phyloP scores from a whole-genome alignment of 1,284 basidiomycete genomes.

The Lentinus polychrous region DNA sequence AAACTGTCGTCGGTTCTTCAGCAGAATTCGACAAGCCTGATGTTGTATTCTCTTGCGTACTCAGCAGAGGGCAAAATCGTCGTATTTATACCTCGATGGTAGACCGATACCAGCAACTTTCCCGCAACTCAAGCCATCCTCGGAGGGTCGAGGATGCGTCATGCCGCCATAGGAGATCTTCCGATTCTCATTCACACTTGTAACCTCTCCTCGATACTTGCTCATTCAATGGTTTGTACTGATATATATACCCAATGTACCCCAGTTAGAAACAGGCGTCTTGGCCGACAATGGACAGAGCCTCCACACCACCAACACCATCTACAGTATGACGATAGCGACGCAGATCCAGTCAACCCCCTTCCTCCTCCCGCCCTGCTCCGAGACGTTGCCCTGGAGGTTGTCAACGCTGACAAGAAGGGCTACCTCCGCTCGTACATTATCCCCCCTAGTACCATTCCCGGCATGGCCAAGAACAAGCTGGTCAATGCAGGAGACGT shows the following conservation, averaged over 20 bases:
- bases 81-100: too few species aligned
- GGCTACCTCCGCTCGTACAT: constrained; percentile 34
- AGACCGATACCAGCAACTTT: constrained; percentile 38
- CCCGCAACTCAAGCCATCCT: constrained; percentile 35
- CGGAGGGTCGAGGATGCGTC: constrained; percentile 35
- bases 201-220: constrained; percentile 18
- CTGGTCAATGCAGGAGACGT: constrained; percentile 31
- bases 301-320: constrained; percentile 18
- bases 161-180: constrained; percentile 31
- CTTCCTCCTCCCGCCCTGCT: constrained; percentile 27
- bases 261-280: constrained; percentile 15
- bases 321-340: constrained; percentile 32
- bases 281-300: constrained; percentile 27
- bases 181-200: constrained; percentile 46
- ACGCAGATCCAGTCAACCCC: constrained; percentile 27
- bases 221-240: background rate
- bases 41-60: too few species aligned
- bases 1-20: too few species aligned
- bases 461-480: constrained; percentile 27
- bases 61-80: too few species aligned
- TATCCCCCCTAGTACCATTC: constrained; percentile 35
- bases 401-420: constrained; percentile 26
- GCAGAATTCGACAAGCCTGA: too few species aligned
- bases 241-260: background rate
- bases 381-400: constrained; percentile 25